A percentile compares a stretch with the other conserved stretches of the same genome.
Evolutionary conservation across 2,329 filamentous ascomycete genomes (phyloP).

Genomic region (Fusarium sp.): DNA sequence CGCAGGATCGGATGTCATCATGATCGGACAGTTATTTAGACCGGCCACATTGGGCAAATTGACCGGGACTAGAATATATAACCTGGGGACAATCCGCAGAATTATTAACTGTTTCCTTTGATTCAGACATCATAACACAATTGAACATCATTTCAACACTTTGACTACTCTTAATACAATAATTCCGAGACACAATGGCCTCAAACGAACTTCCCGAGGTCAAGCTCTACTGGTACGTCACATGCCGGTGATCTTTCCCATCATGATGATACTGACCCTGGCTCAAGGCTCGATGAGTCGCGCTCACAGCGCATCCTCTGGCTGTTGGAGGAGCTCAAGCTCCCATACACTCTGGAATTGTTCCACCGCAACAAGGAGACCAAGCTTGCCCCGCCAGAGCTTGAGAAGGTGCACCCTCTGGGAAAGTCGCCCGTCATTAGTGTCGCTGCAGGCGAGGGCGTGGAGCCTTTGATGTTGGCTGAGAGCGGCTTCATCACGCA

Average conservation of each 20-base stretch:
- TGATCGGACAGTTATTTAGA: constrained; percentile 31
- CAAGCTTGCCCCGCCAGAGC: constrained; percentile 77
- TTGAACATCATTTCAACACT: neutral
- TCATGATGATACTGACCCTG: neutral
- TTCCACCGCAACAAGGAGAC: constrained; percentile 76
- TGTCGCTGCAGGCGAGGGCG: constrained; percentile 55
- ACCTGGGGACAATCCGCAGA: constrained; percentile 1
- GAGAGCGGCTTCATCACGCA: constrained; percentile 86
- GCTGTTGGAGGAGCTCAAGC: constrained; percentile 84
- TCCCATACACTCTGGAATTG: constrained; percentile 83
- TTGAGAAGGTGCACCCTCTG: constrained; percentile 83
- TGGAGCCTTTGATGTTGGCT: constrained; percentile 73
- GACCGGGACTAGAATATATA: constrained; percentile 25
- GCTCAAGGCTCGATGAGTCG: constrained; percentile 83
- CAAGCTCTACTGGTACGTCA: constrained; percentile 71
- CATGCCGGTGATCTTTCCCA: neutral
- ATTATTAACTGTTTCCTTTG: neutral
- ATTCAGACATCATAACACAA: neutral
- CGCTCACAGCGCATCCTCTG: constrained; percentile 86
- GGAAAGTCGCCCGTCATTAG: constrained; percentile 88
- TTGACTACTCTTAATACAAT: neutral
- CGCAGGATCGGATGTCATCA: constrained; percentile 8
- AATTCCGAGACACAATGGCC: constrained; percentile 33
- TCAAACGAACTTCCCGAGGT: constrained; percentile 61
- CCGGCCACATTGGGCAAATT: constrained; percentile 21